A percentile compares a stretch with the other conserved stretches of the same genome.
phyloP scores from a whole-genome alignment of 768 basidiomycete species.

The Kwoniella pini region DNA sequence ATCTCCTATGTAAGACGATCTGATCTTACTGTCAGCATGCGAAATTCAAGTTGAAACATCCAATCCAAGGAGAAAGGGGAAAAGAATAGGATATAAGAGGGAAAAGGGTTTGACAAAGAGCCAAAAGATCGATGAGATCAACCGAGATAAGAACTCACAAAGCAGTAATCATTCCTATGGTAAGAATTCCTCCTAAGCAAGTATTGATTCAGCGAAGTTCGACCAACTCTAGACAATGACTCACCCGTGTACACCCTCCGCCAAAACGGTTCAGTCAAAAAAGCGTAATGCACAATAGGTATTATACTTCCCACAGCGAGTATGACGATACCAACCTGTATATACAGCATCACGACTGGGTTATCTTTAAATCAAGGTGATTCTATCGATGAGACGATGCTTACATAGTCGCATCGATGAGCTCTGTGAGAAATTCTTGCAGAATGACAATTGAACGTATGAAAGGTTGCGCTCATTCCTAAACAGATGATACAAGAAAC shows the following conservation, averaged over 20 bases:
- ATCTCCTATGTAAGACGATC: slow-evolving; percentile 76
- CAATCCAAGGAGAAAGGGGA: too few species aligned
- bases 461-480: slow-evolving; percentile 69
- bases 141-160: background rate
- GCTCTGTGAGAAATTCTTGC: slow-evolving; percentile 57
- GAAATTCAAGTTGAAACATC: too few species aligned
- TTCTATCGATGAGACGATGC: slow-evolving; percentile 25
- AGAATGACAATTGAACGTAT: slow-evolving; percentile 74
- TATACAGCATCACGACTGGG: too few species aligned
- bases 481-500: slow-evolving; percentile 73
- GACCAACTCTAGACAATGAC: background rate
- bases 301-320: slow-evolving; percentile 77
- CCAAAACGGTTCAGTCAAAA: slow-evolving; percentile 46
- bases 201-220: background rate
- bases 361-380: background rate
- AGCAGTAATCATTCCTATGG: too few species aligned
- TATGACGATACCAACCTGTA: slow-evolving; percentile 78
- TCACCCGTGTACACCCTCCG: slow-evolving; percentile 37
- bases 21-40: too few species aligned
- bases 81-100: too few species aligned
- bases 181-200: too few species aligned
- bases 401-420: slow-evolving; percentile 57
- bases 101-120: too few species aligned
- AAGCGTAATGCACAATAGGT: slow-evolving; percentile 73
- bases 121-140: too few species aligned